Base-by-base conservation (phyloP, 805 yeast species). In the Alloascoidea africana region DNA sequence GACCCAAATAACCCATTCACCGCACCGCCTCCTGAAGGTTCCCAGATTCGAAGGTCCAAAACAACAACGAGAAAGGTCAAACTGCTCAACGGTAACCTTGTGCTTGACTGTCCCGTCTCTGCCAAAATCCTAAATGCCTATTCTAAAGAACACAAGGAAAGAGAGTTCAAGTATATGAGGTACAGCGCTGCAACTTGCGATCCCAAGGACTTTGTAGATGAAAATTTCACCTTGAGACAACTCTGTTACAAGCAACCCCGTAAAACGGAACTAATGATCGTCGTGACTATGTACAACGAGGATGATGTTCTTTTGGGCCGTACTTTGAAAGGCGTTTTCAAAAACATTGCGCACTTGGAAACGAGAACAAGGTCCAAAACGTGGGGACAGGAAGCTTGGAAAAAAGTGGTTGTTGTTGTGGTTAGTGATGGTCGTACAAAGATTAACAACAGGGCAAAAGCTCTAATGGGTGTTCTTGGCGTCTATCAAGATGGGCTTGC, bases 351-450 rank as follows among this genome's bases (percentile, higher is more conserved):
- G 44, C 77, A 86, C 54, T 65, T 91, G 50, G 68, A 75, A 38
- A 68, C 81, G 42, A 65, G 76, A 19, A 68, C 75, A 43, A 54
- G 64, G 15, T 73, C 82, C 1, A 68, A 72, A 11, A 68, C 75
- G 1, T 89, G 98, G 98, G 97, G 97, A n/a, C 74, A 74, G 34
- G 94, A 84, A 41, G 75, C 94, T 0, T 89, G 97, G 97, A 85
- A 87, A 48, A 89, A 85, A 51, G 75, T 89, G 23, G 95, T 85
- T 6, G 91, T 91, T 14, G 73, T 84, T 46, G 72, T 89, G 18
- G 87, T 89, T 11, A 80, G 87, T 42, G 98, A 89, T 59, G 98
- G 98, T 42, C 74, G 97, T 49, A 70, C 74, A 11, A 84, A 86
- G 47, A 73, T 89, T 41, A 69, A 84, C 54, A 81, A 81, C 35